Percentiles rank a stretch among this genome's conserved stretches.
These are phyloP conservation scores for Reticulascus tulasneorum DNA, from an alignment of 2,329 filamentous ascomycete species.

Conservation along the genomic window DNA sequence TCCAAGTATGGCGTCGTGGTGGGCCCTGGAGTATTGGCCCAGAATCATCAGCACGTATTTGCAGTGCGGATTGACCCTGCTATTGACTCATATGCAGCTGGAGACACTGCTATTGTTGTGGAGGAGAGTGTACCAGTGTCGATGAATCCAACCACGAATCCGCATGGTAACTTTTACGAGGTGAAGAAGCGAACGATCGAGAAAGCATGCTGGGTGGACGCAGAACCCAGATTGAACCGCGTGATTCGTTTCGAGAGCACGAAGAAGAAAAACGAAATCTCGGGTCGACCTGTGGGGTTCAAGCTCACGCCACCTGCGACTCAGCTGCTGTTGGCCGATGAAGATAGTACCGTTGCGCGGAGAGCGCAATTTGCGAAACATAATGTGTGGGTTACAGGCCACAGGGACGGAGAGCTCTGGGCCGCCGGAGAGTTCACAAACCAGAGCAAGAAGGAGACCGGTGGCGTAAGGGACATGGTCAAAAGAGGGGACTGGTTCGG, in stretches of 20 bases:
- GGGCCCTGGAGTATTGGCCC: constrained; percentile 59
- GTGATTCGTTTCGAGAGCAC: constrained; percentile 46
- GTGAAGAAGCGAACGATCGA: constrained; percentile 44
- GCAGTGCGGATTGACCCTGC: constrained; percentile 61
- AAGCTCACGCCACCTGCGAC: constrained; percentile 42
- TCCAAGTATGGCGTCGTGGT: constrained; percentile 59
- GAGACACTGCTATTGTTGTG: constrained; percentile 44
- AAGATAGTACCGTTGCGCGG: constrained; percentile 35
- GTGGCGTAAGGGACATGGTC: constrained; percentile 44
- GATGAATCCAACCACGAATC: constrained; percentile 50
- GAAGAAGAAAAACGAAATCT: constrained; percentile 39
- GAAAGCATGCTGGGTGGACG: constrained; percentile 44
- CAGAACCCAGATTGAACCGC: constrained; percentile 49
- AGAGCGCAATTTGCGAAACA: constrained; percentile 43
- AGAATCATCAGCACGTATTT: constrained; percentile 70
- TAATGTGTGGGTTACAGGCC: constrained; percentile 45
- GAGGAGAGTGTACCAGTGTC: constrained; percentile 32
- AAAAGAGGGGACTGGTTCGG: constrained; percentile 43
- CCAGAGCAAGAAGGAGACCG: constrained; percentile 38
- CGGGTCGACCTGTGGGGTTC: constrained; percentile 46
- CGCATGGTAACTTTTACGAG: constrained; percentile 58
- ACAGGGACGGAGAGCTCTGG: constrained; percentile 46
- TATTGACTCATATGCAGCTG: constrained; percentile 45
- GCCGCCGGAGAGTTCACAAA: constrained; percentile 49
- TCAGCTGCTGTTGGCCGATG: constrained; percentile 43